Evolutionary conservation across 768 basidiomycete species (phyloP).

Genomic region (Amylocystis lapponica): DNA sequence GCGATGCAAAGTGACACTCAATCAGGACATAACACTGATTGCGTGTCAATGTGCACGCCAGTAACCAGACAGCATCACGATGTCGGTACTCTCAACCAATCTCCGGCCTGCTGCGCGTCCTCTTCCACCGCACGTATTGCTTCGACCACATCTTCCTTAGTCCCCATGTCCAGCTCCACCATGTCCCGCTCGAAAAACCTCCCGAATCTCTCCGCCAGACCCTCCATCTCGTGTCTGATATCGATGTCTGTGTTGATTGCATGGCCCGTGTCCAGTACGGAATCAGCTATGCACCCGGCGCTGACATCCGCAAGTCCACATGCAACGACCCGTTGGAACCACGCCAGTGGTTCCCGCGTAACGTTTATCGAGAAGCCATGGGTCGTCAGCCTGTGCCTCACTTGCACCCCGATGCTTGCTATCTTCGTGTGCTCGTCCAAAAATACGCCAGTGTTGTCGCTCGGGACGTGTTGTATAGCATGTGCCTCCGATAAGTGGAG

Average conservation of each 20-base stretch:
- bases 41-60: too few species aligned
- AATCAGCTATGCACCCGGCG: conserved; percentile 56
- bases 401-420: conserved; percentile 94
- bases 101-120: conserved; percentile 13
- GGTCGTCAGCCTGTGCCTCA: conserved; percentile 88
- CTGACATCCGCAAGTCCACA: conserved; percentile 85
- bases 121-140: conserved; percentile 19
- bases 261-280: conserved; percentile 18
- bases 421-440: conserved; percentile 76
- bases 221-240: conserved; percentile 47
- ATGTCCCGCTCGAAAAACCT: conserved; percentile 23
- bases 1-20: too few species aligned
- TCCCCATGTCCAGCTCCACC: conserved; percentile 19
- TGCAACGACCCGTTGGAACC: conserved; percentile 88
- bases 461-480: conserved; percentile 48
- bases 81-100: conserved; percentile 11
- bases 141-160: conserved; percentile 17
- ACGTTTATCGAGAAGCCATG: conserved; percentile 96
- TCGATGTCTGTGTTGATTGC: conserved; percentile 34
- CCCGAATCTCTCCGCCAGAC: conserved; percentile 31
- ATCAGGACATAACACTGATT: too few species aligned
- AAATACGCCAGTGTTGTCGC: conserved; percentile 90
- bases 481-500: conserved; percentile 55
- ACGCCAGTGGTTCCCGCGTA: conserved; percentile 68
- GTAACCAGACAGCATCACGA: too few species aligned